Percentiles rank a stretch among this genome's conserved stretches.
phyloP scores from a whole-genome alignment of 2,329 filamentous ascomycete species.

The Penicillium sp. region DNA sequence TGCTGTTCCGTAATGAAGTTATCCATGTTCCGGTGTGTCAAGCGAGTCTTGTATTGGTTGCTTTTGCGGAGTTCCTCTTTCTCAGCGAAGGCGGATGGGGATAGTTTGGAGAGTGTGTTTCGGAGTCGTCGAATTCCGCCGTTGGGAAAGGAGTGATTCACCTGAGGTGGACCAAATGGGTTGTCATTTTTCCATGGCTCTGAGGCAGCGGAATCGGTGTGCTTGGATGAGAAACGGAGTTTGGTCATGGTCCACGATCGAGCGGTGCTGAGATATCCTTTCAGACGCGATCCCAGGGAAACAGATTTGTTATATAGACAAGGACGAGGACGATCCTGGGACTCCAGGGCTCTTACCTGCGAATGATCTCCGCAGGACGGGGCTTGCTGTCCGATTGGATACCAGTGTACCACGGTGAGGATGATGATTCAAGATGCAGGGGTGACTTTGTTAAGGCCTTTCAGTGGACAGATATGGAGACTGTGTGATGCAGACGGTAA shows the following conservation, averaged over 20 bases:
- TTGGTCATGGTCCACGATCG: background rate
- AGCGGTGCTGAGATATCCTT: background rate
- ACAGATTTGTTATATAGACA: background rate
- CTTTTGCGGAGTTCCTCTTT: conserved; percentile 34
- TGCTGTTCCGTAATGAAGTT: conserved; percentile 33
- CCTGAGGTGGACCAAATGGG: conserved; percentile 31
- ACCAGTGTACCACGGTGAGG: background rate
- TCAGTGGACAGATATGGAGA: background rate
- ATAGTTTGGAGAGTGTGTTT: conserved; percentile 32
- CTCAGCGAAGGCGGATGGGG: conserved; percentile 32
- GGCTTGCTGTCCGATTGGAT: conserved; percentile 8
- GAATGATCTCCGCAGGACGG: conserved; percentile 14
- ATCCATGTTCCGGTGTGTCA: conserved; percentile 37
- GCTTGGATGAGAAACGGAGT: conserved; percentile 20
- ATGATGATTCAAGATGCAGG: conserved; percentile 1
- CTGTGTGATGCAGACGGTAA: background rate
- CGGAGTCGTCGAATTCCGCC: conserved; percentile 34
- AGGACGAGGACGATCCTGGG: conserved; percentile 1
- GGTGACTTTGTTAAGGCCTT: background rate
- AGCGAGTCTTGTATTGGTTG: conserved; percentile 31
- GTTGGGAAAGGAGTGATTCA: conserved; percentile 24
- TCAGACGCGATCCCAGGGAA: background rate
- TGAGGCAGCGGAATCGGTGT: conserved; percentile 23
- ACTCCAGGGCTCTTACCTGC: background rate
- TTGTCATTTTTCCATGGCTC: conserved; percentile 30